phyloP scores from a whole-genome alignment of 805 yeast genomes.

The Hanseniaspora clermontiae region DNA sequence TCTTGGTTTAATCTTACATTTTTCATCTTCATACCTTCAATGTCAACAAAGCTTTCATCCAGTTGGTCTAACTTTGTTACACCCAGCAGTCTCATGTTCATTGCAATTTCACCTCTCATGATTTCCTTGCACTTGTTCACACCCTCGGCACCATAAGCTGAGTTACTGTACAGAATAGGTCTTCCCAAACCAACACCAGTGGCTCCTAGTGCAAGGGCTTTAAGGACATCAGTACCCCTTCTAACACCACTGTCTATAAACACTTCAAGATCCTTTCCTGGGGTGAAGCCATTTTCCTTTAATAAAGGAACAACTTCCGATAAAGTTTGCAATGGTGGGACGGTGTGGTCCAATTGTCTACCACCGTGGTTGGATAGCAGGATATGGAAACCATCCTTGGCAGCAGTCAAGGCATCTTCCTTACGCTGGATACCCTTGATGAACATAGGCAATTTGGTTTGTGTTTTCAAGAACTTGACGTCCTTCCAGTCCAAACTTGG shows the following conservation, averaged over 20 bases:
- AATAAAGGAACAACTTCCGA: slow-evolving; percentile 54
- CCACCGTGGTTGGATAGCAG: slow-evolving; percentile 86
- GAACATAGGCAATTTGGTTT: slow-evolving; percentile 53
- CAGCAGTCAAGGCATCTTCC: slow-evolving; percentile 66
- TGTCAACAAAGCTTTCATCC: slow-evolving; percentile 49
- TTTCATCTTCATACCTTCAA: slow-evolving; percentile 33
- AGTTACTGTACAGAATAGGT: slow-evolving; percentile 51
- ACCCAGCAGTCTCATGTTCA: slow-evolving; percentile 73
- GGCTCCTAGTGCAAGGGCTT: slow-evolving; percentile 59
- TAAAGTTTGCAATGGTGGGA: slow-evolving; percentile 64
- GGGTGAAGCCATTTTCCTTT: slow-evolving; percentile 33
- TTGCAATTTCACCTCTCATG: slow-evolving; percentile 54
- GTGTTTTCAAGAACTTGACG: slow-evolving; percentile 40
- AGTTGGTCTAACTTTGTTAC: slow-evolving; percentile 49
- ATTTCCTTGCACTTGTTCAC: slow-evolving; percentile 48
- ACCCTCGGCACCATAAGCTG: slow-evolving; percentile 53
- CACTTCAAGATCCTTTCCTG: slow-evolving; percentile 40
- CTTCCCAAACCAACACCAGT: slow-evolving; percentile 61
- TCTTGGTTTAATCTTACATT: slow-evolving; percentile 41
- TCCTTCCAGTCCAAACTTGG: slow-evolving; percentile 55
- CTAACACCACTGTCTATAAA: slow-evolving; percentile 60
- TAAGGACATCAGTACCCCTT: slow-evolving; percentile 53
- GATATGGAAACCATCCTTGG: slow-evolving; percentile 57
- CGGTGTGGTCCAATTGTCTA: slow-evolving; percentile 68
- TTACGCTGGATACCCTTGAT: slow-evolving; percentile 77